Conservation (phyloP, 305 asterid species). For the Fraxinus sp. region DNA sequence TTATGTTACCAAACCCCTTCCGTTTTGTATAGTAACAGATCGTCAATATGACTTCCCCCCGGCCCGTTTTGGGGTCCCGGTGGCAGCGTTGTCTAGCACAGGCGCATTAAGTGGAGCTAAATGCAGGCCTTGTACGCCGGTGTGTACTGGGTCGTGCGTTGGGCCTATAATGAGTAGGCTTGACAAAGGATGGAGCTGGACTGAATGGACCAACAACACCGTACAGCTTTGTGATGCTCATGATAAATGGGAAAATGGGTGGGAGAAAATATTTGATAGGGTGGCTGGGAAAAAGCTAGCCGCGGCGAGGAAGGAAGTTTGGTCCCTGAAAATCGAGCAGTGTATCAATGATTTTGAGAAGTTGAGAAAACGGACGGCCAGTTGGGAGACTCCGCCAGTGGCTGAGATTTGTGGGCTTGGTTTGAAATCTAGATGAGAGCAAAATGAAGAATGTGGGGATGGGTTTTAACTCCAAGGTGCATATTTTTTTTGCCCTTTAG, state of each 20-base stretch:
- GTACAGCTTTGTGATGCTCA: slow-evolving; percentile 74
- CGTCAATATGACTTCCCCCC: slow-evolving; percentile 66
- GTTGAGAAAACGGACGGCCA: slow-evolving; percentile 50
- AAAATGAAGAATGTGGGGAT: neutral
- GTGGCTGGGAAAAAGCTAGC: slow-evolving; percentile 54
- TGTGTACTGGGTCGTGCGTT: slow-evolving; percentile 58
- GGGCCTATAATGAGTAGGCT: slow-evolving; percentile 56
- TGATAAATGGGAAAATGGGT: slow-evolving; percentile 65
- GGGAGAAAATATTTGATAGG: slow-evolving; percentile 62
- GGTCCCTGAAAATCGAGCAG: slow-evolving; percentile 40
- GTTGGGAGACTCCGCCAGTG: slow-evolving; percentile 63
- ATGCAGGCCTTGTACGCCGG: slow-evolving; percentile 79
- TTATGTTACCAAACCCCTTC: slow-evolving; percentile 44
- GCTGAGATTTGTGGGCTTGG: slow-evolving; percentile 59
- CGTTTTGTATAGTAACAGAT: slow-evolving; percentile 78
- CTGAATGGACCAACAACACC: slow-evolving; percentile 61
- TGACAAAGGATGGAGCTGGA: slow-evolving; percentile 76
- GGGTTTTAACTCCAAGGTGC: neutral
- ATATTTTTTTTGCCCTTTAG: neutral
- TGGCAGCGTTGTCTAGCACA: slow-evolving; percentile 64
- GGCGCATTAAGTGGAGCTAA: slow-evolving; percentile 85
- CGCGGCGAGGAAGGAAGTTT: slow-evolving; percentile 41
- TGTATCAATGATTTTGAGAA: slow-evolving; percentile 59
- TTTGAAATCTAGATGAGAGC: slow-evolving; percentile 29
- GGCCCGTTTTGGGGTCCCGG: slow-evolving; percentile 62